These are phyloP conservation scores for Fusarium virguliforme DNA, from an alignment of 2,329 filamentous ascomycete species.

Conservation along the genomic window DNA sequence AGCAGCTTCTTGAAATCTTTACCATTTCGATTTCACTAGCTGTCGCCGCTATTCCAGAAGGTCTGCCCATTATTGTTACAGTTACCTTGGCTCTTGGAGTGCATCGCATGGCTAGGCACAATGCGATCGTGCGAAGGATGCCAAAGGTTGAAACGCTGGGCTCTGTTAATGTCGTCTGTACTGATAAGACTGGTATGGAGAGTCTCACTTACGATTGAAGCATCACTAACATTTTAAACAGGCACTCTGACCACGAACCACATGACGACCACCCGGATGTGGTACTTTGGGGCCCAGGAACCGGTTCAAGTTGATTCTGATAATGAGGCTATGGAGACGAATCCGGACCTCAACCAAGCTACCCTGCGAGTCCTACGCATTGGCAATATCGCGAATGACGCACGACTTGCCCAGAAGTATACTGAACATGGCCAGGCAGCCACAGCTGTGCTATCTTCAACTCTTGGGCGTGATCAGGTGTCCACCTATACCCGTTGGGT, in stretches of 20 bases:
- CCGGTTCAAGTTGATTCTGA: conserved; percentile 70
- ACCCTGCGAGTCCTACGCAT: conserved; percentile 88
- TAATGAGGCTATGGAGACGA: conserved; percentile 68
- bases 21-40: conserved; percentile 97
- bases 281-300: conserved; percentile 83
- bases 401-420: conserved; percentile 81
- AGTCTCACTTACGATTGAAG: background rate
- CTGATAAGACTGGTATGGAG: conserved; percentile 87
- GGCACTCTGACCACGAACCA: conserved; percentile 97
- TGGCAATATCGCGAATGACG: conserved; percentile 97
- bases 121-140: conserved; percentile 94
- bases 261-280: conserved; percentile 97
- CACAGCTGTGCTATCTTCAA: conserved; percentile 85
- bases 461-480: conserved; percentile 74
- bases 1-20: conserved; percentile 93
- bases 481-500: conserved; percentile 88
- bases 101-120: conserved; percentile 93
- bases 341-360: conserved; percentile 75
- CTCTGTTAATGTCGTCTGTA: conserved; percentile 99
- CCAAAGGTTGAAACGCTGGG: conserved; percentile 98
- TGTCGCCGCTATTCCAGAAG: conserved; percentile 96
- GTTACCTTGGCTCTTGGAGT: conserved; percentile 96
- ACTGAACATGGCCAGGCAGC: conserved; percentile 80
- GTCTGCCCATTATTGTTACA: conserved; percentile 97
- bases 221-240: conserved; percentile 52